A percentile compares a stretch with the other conserved stretches of the same genome.
These are phyloP conservation scores for Inga leiocalycina DNA, from an alignment of 306 rosid genomes.

Conservation along the genomic window DNA sequence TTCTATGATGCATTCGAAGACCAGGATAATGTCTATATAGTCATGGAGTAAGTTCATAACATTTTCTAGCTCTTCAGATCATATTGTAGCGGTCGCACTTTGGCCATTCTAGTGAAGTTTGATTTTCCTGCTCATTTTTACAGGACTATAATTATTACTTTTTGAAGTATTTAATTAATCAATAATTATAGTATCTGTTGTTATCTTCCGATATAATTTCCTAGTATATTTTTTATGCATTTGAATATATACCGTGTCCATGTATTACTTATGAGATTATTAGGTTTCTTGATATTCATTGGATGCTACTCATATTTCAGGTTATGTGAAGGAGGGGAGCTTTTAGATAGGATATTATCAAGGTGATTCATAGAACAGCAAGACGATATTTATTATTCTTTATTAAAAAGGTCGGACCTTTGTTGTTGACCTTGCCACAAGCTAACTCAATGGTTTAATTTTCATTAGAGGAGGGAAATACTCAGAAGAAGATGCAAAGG, in stretches of 20 bases:
- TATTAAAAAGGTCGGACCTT: background rate
- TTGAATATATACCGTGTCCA: background rate
- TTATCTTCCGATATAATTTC: constrained; percentile 2
- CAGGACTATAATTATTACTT: background rate
- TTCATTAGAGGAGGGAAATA: constrained; percentile 89
- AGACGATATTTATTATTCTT: background rate
- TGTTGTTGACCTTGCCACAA: constrained; percentile 24
- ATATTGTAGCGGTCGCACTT: constrained; percentile 11
- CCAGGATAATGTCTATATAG: constrained; percentile 95
- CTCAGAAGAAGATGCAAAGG: constrained; percentile 97
- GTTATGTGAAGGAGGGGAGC: constrained; percentile 99
- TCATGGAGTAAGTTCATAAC: constrained; percentile 88
- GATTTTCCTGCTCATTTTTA: background rate
- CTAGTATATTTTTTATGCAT: background rate
- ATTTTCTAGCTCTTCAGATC: constrained; percentile 25
- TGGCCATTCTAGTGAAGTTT: constrained; percentile 13
- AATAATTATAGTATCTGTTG: background rate
- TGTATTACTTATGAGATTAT: constrained; percentile 6
- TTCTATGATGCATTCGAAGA: constrained; percentile 97
- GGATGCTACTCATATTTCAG: constrained; percentile 54
- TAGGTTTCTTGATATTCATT: constrained; percentile 11
- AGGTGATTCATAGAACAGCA: constrained; percentile 55
- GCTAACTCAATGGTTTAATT: constrained; percentile 36
- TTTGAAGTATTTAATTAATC: background rate
- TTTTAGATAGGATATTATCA: constrained; percentile 92